A percentile compares a stretch with the other conserved stretches of the same genome.
phyloP scores from a whole-genome alignment of 2,329 filamentous ascomycete genomes.

The Pseudogymnoascus verrucosus region DNA sequence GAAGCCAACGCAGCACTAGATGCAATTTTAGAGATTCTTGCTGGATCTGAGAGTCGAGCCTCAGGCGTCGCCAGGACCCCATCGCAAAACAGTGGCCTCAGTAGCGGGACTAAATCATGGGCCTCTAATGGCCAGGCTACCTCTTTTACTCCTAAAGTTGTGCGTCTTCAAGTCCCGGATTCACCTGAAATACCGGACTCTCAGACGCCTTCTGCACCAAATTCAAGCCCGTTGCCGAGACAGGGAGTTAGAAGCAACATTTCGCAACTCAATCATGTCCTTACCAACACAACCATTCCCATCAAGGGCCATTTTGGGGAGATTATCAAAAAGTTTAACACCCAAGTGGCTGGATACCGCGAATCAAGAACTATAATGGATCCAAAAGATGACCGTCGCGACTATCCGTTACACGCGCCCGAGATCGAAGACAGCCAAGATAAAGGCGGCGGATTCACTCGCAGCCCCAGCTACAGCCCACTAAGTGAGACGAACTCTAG shows the following conservation, averaged over 20 bases:
- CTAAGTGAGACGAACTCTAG: background rate
- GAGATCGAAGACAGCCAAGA: background rate
- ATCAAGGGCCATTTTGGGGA: background rate
- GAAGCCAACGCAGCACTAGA: too few relatives aligned
- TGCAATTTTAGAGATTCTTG: background rate
- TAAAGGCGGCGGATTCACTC: background rate
- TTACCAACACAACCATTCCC: background rate
- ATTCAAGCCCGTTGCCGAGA: conserved; percentile 23
- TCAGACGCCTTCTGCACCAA: background rate
- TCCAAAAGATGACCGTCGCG: too few relatives aligned
- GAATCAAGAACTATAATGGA: background rate
- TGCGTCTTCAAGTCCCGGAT: background rate
- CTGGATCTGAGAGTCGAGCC: background rate
- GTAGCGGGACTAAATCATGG: too few relatives aligned
- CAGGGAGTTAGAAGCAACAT: background rate
- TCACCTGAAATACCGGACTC: background rate
- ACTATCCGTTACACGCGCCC: background rate
- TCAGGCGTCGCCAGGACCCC: background rate
- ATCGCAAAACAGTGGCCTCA: background rate
- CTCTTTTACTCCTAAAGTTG: background rate
- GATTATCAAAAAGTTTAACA: background rate
- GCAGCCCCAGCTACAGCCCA: background rate
- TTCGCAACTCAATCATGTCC: background rate
- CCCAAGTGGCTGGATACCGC: background rate
- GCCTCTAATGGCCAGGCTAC: background rate